Evolutionary conservation across 495 filamentous ascomycete species (phyloP), one percentile per base, ranked within the genome.

Genomic region (Penicillium herquei): DNA sequence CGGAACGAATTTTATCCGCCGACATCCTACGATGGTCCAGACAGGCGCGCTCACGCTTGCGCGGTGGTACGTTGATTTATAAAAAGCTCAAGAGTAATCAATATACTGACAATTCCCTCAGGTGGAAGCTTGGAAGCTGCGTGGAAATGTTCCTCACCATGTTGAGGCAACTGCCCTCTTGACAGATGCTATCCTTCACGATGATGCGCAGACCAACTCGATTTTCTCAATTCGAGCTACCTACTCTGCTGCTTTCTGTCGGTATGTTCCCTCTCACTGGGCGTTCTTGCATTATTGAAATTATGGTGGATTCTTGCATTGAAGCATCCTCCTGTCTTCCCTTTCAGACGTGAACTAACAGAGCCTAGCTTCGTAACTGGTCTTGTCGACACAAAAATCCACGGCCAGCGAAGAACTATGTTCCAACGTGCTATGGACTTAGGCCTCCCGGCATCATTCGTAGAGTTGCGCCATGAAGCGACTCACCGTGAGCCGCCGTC

Each of bases 381-480:
- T 26, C 80, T 96, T 17, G 78, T 93, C 6, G 91, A 95, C 66
- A 81, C 84, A 4, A 83, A 87, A 55, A 84, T 91, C 58, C 79
- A 85, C 62, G 83, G 82, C 49, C 76, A 78, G 41, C 83, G 84
- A 54, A 78, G 83, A 64, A 86, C 86, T 64, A 96, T 97, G 92
- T 92, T 91, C 67, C 78, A 84, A 32, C 78, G 92, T 10, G 92
- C 92, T 1, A 79, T 82, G 60, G 84, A 84, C 49, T 78, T 94
- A 14, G 87, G 85, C 0, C 76, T 97, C 17, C 91, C 92, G 5
- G 84, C 86, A 7, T 85, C 88, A 0, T 94, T 96, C 68, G 92
- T 97, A 35, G 92, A 96, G 72, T 75, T 96, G 49, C 80, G 93
- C 14, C 93, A 98, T 64, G 87, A 94, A 67, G 89, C 89, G 33